Evolutionary conservation across 2,329 filamentous ascomycete genomes (phyloP).

Genomic region (Aspergillus ustus): DNA sequence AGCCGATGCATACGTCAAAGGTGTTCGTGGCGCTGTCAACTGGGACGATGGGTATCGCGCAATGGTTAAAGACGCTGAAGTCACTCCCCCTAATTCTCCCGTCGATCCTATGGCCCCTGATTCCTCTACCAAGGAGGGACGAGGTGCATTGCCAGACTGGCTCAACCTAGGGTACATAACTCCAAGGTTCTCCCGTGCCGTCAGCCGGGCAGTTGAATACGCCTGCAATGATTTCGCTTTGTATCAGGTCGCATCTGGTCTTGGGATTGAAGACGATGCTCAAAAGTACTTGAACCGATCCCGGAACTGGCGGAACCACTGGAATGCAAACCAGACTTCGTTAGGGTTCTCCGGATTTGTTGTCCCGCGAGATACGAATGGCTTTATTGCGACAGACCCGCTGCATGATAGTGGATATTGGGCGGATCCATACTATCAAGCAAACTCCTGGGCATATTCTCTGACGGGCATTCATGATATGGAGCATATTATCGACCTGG

Average conservation of each 20-base stretch:
- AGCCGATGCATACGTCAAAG: conserved; percentile 73
- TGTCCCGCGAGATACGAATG: conserved; percentile 60
- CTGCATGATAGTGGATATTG: conserved; percentile 67
- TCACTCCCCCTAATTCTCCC: conserved; percentile 62
- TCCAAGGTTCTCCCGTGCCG: conserved; percentile 62
- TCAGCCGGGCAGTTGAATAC: conserved; percentile 70
- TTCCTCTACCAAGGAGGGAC: conserved; percentile 68
- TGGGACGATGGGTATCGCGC: conserved; percentile 67
- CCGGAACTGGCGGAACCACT: conserved; percentile 73
- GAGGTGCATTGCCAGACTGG: conserved; percentile 73
- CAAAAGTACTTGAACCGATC: conserved; percentile 66
- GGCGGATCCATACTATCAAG: conserved; percentile 66
- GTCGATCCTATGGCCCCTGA: conserved; percentile 59
- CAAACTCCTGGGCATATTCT: conserved; percentile 67
- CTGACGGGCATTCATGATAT: conserved; percentile 73
- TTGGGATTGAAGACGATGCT: conserved; percentile 58
- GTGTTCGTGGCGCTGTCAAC: conserved; percentile 62
- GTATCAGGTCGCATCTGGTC: conserved; percentile 65
- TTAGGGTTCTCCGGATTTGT: conserved; percentile 69
- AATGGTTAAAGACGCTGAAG: conserved; percentile 71
- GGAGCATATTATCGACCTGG: conserved; percentile 56
- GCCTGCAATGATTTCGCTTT: conserved; percentile 71
- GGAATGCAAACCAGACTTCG: conserved; percentile 63
- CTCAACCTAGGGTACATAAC: conserved; percentile 68
- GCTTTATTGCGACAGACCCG: conserved; percentile 56